These are phyloP conservation scores for Erythrophleum ivorense DNA, from an alignment of 331 rosid genomes.

Conservation along the genomic window DNA sequence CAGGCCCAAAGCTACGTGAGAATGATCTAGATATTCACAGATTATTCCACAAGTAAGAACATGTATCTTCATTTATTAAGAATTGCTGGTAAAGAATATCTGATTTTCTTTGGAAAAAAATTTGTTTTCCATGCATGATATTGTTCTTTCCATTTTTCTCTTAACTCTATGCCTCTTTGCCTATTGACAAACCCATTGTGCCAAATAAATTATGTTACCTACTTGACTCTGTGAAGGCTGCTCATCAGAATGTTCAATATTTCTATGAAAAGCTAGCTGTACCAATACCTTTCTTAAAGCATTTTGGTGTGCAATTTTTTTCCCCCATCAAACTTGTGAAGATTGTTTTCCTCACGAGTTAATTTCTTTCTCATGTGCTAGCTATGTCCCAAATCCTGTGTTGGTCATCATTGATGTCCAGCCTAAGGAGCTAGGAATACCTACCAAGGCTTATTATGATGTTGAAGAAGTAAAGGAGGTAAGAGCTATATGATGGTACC, in stretches of 20 bases:
- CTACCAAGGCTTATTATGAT: conserved; percentile 92
- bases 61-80: background rate
- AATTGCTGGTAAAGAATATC: background rate
- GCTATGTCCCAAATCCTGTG: conserved; percentile 93
- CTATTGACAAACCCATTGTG: background rate
- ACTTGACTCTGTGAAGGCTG: background rate
- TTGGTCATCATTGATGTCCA: conserved; percentile 95
- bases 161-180: background rate
- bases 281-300: background rate
- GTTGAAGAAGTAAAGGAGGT: conserved; percentile 65
- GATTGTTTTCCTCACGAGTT: conserved; percentile 3
- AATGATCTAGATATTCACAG: conserved; percentile 93
- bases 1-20: conserved; percentile 95
- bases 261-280: background rate
- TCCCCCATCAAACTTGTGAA: background rate
- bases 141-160: background rate
- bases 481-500: conserved; percentile 3
- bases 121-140: background rate
- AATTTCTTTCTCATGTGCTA: conserved; percentile 41
- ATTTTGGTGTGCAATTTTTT: background rate
- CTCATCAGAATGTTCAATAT: background rate
- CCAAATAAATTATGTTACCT: conserved; percentile 3
- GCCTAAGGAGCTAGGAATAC: conserved; percentile 95
- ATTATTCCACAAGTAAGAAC: conserved; percentile 75
- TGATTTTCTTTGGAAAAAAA: background rate